Evolutionary conservation across 2,329 filamentous ascomycete species (phyloP).

Genomic region (Kalmusia sp.): DNA sequence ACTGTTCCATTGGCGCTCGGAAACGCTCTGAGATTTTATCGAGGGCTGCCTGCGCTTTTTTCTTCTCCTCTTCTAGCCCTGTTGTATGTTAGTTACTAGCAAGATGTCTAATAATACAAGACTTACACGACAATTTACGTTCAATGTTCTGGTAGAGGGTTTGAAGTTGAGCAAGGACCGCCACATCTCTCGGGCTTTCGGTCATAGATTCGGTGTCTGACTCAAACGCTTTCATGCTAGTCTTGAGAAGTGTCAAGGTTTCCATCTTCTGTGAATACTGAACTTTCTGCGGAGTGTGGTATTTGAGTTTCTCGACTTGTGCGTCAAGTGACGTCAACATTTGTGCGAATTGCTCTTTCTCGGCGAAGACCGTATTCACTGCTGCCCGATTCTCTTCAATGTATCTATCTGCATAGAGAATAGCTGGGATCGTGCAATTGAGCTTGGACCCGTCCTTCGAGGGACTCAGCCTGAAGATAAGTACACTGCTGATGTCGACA

Average conservation of each 20-base stretch:
- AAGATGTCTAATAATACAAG: neutral
- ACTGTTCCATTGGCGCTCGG: constrained; percentile 52
- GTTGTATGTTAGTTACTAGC: constrained; percentile 28
- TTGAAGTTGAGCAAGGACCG: constrained; percentile 35
- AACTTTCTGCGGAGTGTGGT: constrained; percentile 35
- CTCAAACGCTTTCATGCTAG: constrained; percentile 45
- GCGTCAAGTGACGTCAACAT: constrained; percentile 40
- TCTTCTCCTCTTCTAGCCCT: constrained; percentile 53
- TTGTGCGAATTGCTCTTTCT: constrained; percentile 43
- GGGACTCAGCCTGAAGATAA: constrained; percentile 45
- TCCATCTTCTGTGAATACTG: constrained; percentile 39
- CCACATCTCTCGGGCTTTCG: constrained; percentile 24
- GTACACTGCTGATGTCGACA: constrained; percentile 33
- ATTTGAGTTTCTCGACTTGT: constrained; percentile 46
- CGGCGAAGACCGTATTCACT: constrained; percentile 56
- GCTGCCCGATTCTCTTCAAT: constrained; percentile 58
- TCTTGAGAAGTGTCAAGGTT: constrained; percentile 47
- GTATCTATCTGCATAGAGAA: constrained; percentile 67
- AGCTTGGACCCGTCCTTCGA: constrained; percentile 47
- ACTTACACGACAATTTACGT: constrained; percentile 38
- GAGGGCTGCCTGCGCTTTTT: constrained; percentile 50
- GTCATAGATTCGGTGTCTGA: constrained; percentile 18
- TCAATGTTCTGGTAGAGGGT: constrained; percentile 39
- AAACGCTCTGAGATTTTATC: constrained; percentile 54
- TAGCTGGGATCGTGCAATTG: constrained; percentile 59